Percentiles rank a stretch among this genome's conserved stretches.
These are phyloP conservation scores for Psilocybe subaeruginosa DNA, from an alignment of 768 basidiomycete species.

Conservation along the genomic window DNA sequence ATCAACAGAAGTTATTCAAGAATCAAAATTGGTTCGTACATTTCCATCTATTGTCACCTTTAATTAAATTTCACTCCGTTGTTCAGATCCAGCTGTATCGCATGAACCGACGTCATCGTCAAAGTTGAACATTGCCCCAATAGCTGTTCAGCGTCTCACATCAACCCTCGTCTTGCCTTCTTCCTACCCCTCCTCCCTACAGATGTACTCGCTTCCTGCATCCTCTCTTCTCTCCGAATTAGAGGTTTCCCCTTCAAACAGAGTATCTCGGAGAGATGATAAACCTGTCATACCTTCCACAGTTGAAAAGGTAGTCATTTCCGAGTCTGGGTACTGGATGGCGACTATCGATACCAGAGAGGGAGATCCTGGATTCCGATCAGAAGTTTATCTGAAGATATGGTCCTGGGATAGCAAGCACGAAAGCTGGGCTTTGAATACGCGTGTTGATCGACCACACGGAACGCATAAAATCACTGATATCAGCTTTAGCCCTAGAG, in stretches of 20 bases:
- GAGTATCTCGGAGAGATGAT: conserved; percentile 82
- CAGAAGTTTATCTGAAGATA: conserved; percentile 83
- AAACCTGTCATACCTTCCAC: conserved; percentile 73
- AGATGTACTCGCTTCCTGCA: conserved; percentile 79
- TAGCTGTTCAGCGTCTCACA: conserved; percentile 75
- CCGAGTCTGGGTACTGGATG: conserved; percentile 83
- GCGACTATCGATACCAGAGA: conserved; percentile 84
- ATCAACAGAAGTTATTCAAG: conserved; percentile 74
- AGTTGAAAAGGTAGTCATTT: conserved; percentile 72
- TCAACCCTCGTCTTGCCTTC: conserved; percentile 86
- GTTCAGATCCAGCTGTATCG: conserved; percentile 33
- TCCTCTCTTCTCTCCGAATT: conserved; percentile 81
- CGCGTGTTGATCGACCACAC: conserved; percentile 89
- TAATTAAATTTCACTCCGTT: neutral
- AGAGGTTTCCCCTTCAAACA: conserved; percentile 93
- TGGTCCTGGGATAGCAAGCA: conserved; percentile 83
- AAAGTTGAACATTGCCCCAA: conserved; percentile 52
- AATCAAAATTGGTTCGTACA: conserved; percentile 70
- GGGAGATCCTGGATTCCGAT: conserved; percentile 64
- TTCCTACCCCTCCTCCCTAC: conserved; percentile 94
- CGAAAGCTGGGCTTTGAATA: conserved; percentile 76
- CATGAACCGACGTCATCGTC: conserved; percentile 39
- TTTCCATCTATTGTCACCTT: neutral
- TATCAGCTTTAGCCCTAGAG: conserved; percentile 67
- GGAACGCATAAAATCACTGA: conserved; percentile 63